Evolutionary conservation across 2,329 filamentous ascomycete genomes (phyloP).

Genomic region (Cercospora zeae-maydis): DNA sequence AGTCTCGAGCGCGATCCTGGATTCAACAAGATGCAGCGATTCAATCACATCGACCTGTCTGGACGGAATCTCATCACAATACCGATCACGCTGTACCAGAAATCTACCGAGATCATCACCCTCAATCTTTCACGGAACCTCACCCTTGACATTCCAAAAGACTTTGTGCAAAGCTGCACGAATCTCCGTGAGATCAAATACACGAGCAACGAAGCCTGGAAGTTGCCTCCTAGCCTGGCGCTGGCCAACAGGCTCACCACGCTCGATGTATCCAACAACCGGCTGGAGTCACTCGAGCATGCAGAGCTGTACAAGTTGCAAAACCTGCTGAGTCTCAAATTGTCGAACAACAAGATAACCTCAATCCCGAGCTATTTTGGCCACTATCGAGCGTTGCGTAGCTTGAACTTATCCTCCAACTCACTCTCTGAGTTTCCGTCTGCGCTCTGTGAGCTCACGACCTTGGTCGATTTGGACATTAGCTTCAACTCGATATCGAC

Average conservation of each 20-base stretch:
- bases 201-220: conserved; percentile 87
- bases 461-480: conserved; percentile 86
- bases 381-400: conserved; percentile 72
- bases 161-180: conserved; percentile 91
- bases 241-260: conserved; percentile 78
- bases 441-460: conserved; percentile 77
- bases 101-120: conserved; percentile 86
- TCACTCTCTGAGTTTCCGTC: conserved; percentile 79
- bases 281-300: conserved; percentile 79
- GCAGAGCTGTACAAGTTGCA: conserved; percentile 73
- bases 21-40: conserved; percentile 78
- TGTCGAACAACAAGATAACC: conserved; percentile 88
- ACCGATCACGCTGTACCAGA: conserved; percentile 88
- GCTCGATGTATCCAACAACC: conserved; percentile 92
- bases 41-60: conserved; percentile 88
- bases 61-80: conserved; percentile 91
- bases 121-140: conserved; percentile 91
- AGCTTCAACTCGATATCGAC: conserved; percentile 89
- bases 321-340: conserved; percentile 79
- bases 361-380: conserved; percentile 78
- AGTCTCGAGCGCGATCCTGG: conserved; percentile 72
- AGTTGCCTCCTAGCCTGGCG: conserved; percentile 77
- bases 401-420: conserved; percentile 90
- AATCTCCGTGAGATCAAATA: conserved; percentile 94
- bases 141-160: conserved; percentile 85